These are phyloP conservation scores for Friedmanniomyces simplex DNA, from an alignment of 495 filamentous ascomycete species.

Conservation along the genomic window DNA sequence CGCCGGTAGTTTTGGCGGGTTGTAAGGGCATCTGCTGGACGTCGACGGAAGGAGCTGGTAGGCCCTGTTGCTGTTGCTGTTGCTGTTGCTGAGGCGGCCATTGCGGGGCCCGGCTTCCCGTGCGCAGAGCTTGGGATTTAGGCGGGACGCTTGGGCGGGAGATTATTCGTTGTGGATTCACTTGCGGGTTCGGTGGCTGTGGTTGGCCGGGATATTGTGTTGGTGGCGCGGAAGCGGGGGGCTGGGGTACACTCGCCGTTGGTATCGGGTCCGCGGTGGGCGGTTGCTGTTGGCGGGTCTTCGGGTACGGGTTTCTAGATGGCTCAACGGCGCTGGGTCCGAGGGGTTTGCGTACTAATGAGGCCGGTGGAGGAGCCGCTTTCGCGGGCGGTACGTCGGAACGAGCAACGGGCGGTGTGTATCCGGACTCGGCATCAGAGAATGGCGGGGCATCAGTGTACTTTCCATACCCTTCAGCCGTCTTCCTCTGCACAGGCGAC, in stretches of 20 bases:
- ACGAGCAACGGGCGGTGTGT: not conserved
- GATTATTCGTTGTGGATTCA: slow-evolving; percentile 1
- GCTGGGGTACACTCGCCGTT: not conserved
- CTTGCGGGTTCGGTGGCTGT: not conserved
- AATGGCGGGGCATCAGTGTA: slow-evolving; percentile 49
- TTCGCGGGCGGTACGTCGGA: not conserved
- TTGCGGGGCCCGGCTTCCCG: slow-evolving; percentile 25
- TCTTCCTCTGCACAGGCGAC: slow-evolving; percentile 44
- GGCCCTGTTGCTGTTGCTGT: slow-evolving; percentile 14
- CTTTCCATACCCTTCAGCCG: slow-evolving; percentile 79
- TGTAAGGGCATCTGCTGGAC: not conserved
- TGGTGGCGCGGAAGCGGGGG: slow-evolving; percentile 13
- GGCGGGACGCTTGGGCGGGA: slow-evolving; percentile 43
- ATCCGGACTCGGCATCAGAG: not conserved
- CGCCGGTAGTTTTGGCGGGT: slow-evolving; percentile 6
- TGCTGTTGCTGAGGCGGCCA: slow-evolving; percentile 14
- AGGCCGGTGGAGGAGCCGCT: not conserved
- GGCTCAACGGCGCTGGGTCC: not conserved
- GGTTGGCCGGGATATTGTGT: slow-evolving; percentile 1
- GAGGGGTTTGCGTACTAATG: slow-evolving; percentile 2
- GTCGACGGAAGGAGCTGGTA: not conserved
- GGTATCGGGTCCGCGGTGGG: not conserved
- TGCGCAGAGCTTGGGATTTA: slow-evolving; percentile 50
- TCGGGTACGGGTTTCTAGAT: slow-evolving; percentile 5
- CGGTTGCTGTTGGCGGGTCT: slow-evolving; percentile 7